Evolutionary conservation across 331 rosid genomes (phyloP).

Genomic region (Quercus lobata): DNA sequence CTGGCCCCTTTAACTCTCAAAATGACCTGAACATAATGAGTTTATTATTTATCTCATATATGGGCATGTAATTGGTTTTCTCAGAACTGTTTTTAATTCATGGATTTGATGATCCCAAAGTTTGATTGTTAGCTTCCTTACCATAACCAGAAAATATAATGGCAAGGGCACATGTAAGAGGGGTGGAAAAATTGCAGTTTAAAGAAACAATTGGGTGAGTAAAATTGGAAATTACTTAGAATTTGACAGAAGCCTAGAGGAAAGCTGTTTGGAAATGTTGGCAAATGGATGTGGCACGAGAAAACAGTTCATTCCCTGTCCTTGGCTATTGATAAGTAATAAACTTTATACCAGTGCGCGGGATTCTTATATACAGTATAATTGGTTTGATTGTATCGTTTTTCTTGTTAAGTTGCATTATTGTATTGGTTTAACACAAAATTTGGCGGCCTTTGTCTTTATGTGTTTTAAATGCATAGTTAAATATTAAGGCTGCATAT

Average conservation of each 20-base stretch:
- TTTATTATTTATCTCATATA: neutral
- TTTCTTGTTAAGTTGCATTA: neutral
- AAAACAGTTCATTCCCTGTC: neutral
- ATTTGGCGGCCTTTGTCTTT: neutral
- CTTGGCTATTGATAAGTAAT: neutral
- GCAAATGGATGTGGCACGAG: neutral
- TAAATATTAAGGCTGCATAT: neutral
- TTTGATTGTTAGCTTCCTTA: conserved; percentile 6
- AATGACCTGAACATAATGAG: neutral
- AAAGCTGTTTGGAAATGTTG: neutral
- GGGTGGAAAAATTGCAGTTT: conserved; percentile 7
- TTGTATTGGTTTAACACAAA: neutral
- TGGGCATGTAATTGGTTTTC: neutral
- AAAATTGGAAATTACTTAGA: neutral
- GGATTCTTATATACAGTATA: neutral
- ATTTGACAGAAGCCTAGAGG: neutral
- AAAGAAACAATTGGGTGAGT: neutral
- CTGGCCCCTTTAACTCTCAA: neutral
- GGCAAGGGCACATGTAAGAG: neutral
- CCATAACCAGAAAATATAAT: neutral
- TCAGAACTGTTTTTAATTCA: neutral
- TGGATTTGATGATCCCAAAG: neutral
- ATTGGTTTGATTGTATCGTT: neutral
- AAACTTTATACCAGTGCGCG: no score
- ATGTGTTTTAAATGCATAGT: neutral